These are phyloP conservation scores for Pestalotiopsis fici DNA, from an alignment of 2,329 filamentous ascomycete genomes.

Conservation along the genomic window DNA sequence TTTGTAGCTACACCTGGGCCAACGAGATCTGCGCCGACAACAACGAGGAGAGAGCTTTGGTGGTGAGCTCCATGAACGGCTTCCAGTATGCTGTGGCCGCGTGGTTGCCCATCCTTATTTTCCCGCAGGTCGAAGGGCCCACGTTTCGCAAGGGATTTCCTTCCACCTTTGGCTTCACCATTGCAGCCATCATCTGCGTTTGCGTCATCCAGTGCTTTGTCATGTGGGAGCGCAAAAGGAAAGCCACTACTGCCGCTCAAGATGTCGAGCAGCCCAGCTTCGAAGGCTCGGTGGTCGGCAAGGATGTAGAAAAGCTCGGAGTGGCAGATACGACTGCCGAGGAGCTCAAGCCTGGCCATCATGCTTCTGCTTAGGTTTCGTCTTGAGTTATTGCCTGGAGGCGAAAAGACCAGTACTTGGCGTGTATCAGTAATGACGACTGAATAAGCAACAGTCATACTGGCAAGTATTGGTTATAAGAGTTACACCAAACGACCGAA, in stretches of 20 bases:
- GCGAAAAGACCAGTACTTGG: too few species aligned
- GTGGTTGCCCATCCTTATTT: slow-evolving; percentile 10
- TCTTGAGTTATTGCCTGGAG: too few species aligned
- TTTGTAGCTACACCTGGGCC: slow-evolving; percentile 5
- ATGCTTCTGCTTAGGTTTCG: too few species aligned
- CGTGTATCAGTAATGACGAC: too few species aligned
- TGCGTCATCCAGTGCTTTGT: neutral
- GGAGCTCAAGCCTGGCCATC: neutral
- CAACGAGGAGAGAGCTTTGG: slow-evolving; percentile 9
- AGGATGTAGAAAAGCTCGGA: neutral
- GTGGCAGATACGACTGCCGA: neutral
- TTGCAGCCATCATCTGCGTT: slow-evolving; percentile 5
- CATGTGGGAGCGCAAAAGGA: neutral
- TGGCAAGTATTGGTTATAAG: too few species aligned
- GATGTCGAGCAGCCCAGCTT: neutral
- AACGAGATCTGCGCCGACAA: slow-evolving; percentile 10
- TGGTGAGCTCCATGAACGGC: slow-evolving; percentile 8
- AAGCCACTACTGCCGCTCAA: neutral
- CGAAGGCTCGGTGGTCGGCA: neutral
- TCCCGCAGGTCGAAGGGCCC: slow-evolving; percentile 2
- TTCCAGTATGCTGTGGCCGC: slow-evolving; percentile 9
- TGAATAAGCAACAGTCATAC: too few species aligned
- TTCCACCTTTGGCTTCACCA: slow-evolving; percentile 3
- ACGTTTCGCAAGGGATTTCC: slow-evolving; percentile 7
- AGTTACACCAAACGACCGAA: too few species aligned